Base-by-base conservation (phyloP, 495 filamentous ascomycete genomes). In the Tuber melanosporum region DNA sequence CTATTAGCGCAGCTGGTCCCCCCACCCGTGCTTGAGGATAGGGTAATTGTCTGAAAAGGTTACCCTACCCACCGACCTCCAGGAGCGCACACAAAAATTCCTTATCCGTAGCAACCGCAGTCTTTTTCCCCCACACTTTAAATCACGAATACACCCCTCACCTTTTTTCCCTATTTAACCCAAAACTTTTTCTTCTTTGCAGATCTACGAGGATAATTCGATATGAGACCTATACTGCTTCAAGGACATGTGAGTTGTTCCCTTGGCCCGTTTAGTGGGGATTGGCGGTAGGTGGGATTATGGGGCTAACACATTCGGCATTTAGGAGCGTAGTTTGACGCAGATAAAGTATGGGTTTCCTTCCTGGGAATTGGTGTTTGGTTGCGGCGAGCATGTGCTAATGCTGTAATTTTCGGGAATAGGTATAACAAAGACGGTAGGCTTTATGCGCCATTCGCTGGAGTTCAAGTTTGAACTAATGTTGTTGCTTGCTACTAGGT, bases 161-260 rank as follows among this genome's bases (percentile, higher is more conserved):
- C 57, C 57, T 17, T 36, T 66, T 36, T 66, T 3, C 14, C 26
- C 4, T n/a, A n/a, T 36, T 17, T 7, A 66, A 8, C 57, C 32
- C 26, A 17, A 66, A 9, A 0, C 7, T 32, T 66, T 66, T 26
- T 15, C n/a, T 22, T 22, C n/a, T 36, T 14, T 17, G 15, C 26
- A 36, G 26, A 66, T 36, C 57, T 36, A 36, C 57, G 4, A 66
- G 12, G 26, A 36, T 36, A 66, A 66, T 73, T 74, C 82, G 89
- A 84, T 73, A 99, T 99, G 95, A 91, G 96, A 86, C 95, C 95
- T 83, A 96, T 98, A 85, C 88, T 99, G 81, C 87, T 99, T 81
- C 90, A 93, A 86, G 95, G 95, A 86, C 95, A 99, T 90, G 92
- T 92, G 87, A 81, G 88, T 86, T 77, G 49, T 52, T 36, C 26